Evolutionary conservation across 2,329 filamentous ascomycete genomes (phyloP), one percentile per base, ranked within the genome.

Genomic region (Diplodia mutila): DNA sequence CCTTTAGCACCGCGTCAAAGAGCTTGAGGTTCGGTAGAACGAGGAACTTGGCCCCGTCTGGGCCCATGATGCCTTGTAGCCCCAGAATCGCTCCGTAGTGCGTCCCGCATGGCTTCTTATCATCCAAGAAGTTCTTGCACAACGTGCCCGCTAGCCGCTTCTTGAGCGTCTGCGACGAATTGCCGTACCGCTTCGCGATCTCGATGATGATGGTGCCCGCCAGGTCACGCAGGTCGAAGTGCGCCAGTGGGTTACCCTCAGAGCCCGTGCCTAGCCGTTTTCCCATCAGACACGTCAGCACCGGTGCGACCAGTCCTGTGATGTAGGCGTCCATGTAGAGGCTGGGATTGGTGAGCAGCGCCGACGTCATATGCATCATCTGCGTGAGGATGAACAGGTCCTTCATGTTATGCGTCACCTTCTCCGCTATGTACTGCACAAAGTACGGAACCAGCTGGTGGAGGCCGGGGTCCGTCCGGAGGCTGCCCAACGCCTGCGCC

Each of bases 381-480:
- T 96, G 93, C 23, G 89, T 90, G 25, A 99, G 85, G 5, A 93
- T 88, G 76, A 97, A 97, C 2, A 94, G 86, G 77, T 97, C 92
- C 80, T 97, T 94, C 71, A 97, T 86, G 72, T 90, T 91, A 78
- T 99, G 95, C 1, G 95, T 98, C 61, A 99, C 93, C 79, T 97
- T 95, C 78, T 97, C 94, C 23, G 93, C 90, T 74, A 98, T 91
- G 78, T 97, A 98, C 77, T 96, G 93, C 69, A 97, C 90, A 74
- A 98, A 97, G 80, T 99, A 99, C 0, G 95, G 95, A 32, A 97
- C 89, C 11, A 99, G 87, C 80, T 99, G 95, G 77, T 99, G 95
- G 48, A 98, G 87, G 46, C 94, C 94, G 0, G 95, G 93, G 75
- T 99, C 95, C 67, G 93, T 91, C 61, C 90, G 86, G 27, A 99